Evolutionary conservation across 2,329 filamentous ascomycete species (phyloP), one percentile per base, ranked within the genome.

Genomic region (Botrytis byssoidea): DNA sequence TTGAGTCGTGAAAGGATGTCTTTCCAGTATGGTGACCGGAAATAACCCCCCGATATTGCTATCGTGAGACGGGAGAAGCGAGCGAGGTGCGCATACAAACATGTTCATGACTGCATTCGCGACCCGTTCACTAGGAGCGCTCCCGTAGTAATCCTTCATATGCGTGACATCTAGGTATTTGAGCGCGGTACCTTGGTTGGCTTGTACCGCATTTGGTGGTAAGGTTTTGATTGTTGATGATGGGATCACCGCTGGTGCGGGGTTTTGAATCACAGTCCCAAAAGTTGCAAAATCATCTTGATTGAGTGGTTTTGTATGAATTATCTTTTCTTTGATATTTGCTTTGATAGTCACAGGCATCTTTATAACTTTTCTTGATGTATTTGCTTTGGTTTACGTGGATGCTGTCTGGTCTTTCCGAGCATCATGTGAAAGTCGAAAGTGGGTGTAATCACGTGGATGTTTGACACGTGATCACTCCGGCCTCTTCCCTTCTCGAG

Each of bases 1-100:
- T 84, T 99, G 96, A 1, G 93, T 93, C 1, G 96, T 98, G 83
- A 91, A 98, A 0, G 96, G 95, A 83, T 99, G 96, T 57, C 96
- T 88, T 82, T 99, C 96, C 44, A 98, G 88, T 73, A 97, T 88
- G 32, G 84, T 83, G 71, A 98, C 87, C 64, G 88, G 85, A 81
- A 97, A 93, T 6, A 87, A 74, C 2, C 78, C 77, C 59, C 75
- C 75, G 46, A 78, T 74, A 35, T 74, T 74, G 32, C 71, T 18
- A n/a, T 74, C 76, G 37, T 76, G 74, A 35, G 74, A 74, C n/a
- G 81, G 78, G 40, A 85, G 82, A 46, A 92, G 83, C 55, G 84
- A 78, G 51, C 92, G 87, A 16, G 92, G 91, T 68, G 90, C 90
- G 82, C 94, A 98, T 72, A 94, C 90, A 82, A 98, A 98, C 88